Base-by-base conservation (phyloP, 2,329 filamentous ascomycete genomes). In the Sporothrix brasiliensis region DNA sequence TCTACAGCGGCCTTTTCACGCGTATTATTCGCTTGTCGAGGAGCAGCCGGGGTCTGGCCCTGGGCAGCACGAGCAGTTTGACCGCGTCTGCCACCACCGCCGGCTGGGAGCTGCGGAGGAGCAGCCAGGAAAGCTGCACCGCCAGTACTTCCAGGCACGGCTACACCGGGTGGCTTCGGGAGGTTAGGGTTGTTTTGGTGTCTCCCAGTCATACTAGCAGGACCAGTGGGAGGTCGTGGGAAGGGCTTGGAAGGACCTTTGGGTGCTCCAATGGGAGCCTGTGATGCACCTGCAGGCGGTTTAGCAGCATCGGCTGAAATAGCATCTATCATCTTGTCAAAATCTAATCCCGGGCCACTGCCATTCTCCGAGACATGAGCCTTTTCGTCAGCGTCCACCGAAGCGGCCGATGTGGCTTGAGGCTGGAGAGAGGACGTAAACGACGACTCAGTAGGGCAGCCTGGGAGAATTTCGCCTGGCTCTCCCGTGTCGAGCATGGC, bases 271-370 rank as follows among this genome's bases (percentile, higher is more conserved):
- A 47, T 30, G 60, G 68, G 34, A 61, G 66, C 5, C 52, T 68
- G 13, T 53, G 71, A 44, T 49, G 67, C 66, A 52, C 73, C 56
- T 34, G 60, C 4, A 9, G 50, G 27, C 13, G 58, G 41, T 72
- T 70, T 67, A 75, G 71, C 27, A 67, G 75, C 75, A 72, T 73
- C 75, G 54, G 77, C 77, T 68, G 78, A 78, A 58, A 80, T 79
- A 68, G 77, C 75, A 73, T 79, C 76, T 72, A 80, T 76, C 75
- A 80, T 76, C 75, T 79, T 78, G 71, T 79, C 77, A 60, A 79
- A 79, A 69, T 79, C 77, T 77, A 79, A 70, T 53, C 71, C 71
- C 1, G 69, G 30, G 13, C 52, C 71, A 50, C 47, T 69, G 71
- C 68, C 67, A 47, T 74, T 72, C 70, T 61, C 63, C 6, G 61